Evolutionary conservation across 805 yeast genomes (phyloP).

Genomic region (Komagataella kurtzmanii): DNA sequence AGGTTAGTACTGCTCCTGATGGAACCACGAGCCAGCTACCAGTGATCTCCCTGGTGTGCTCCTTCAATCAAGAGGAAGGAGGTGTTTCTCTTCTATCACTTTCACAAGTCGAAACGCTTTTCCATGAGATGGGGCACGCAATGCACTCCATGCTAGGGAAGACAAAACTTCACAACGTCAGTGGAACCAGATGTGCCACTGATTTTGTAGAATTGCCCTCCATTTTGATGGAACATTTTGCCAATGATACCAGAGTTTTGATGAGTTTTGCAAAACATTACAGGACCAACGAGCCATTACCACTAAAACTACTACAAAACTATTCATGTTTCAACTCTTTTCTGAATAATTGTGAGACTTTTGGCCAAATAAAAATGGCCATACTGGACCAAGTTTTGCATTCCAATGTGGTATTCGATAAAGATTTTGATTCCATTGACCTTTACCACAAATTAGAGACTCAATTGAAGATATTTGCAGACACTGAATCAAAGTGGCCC

Average conservation of each 20-base stretch:
- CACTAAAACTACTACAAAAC: constrained; percentile 31
- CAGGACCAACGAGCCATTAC: constrained; percentile 48
- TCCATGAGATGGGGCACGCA: constrained; percentile 99
- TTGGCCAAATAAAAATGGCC: constrained; percentile 84
- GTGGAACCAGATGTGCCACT: constrained; percentile 91
- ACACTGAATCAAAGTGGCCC: constrained; percentile 71
- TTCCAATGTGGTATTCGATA: constrained; percentile 22
- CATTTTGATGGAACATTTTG: constrained; percentile 90
- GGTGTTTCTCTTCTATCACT: constrained; percentile 47
- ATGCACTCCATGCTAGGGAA: constrained; percentile 95
- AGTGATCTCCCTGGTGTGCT: constrained; percentile 79
- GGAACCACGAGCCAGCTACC: constrained; percentile 66
- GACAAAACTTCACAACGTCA: constrained; percentile 78
- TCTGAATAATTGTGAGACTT: constrained; percentile 60
- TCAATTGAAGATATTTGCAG: constrained; percentile 48
- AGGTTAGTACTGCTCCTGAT: constrained; percentile 22
- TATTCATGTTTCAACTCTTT: constrained; percentile 38
- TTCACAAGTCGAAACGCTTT: constrained; percentile 81
- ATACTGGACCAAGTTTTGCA: constrained; percentile 76
- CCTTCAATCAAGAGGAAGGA: constrained; percentile 29
- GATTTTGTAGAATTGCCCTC: constrained; percentile 97
- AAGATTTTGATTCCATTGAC: constrained; percentile 39
- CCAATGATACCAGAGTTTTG: constrained; percentile 68
- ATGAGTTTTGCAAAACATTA: constrained; percentile 61
- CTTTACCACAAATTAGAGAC: constrained; percentile 57